These are phyloP conservation scores for Hypoxylon trugodes DNA, from an alignment of 495 filamentous ascomycete genomes.

Conservation along the genomic window DNA sequence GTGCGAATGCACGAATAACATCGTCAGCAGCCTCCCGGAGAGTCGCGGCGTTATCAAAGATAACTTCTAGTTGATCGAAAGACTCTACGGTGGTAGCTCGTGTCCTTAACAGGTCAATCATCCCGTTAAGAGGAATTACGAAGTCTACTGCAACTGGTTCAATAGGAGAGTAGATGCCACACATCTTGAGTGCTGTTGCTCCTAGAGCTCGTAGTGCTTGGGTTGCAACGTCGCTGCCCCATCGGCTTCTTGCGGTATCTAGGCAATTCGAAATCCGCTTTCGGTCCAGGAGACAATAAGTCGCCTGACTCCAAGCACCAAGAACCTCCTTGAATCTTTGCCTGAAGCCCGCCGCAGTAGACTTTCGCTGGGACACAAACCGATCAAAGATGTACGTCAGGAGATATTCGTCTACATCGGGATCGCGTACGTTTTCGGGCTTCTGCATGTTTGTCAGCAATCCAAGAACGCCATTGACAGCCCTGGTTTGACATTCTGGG, in stretches of 20 bases:
- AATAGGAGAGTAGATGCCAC: slow-evolving; percentile 13
- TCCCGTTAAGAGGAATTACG: slow-evolving; percentile 17
- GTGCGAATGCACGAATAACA: background rate
- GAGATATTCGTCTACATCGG: slow-evolving; percentile 8
- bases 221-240: slow-evolving; percentile 21
- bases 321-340: background rate
- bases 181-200: slow-evolving; percentile 8
- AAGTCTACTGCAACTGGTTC: slow-evolving; percentile 13
- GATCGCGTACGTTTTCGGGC: background rate
- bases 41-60: slow-evolving; percentile 6
- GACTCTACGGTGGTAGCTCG: background rate
- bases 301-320: background rate
- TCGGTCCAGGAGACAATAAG: slow-evolving; percentile 7
- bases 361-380: slow-evolving; percentile 24
- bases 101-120: slow-evolving; percentile 11
- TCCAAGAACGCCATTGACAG: background rate
- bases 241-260: slow-evolving; percentile 4
- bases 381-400: slow-evolving; percentile 22
- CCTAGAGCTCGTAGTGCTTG: slow-evolving; percentile 4
- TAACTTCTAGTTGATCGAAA: slow-evolving; percentile 17
- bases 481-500: slow-evolving; percentile 24
- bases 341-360: slow-evolving; percentile 1
- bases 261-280: slow-evolving; percentile 11
- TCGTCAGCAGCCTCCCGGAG: slow-evolving; percentile 1
- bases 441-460: slow-evolving; percentile 8